These are phyloP conservation scores for Roridomyces roridus DNA, from an alignment of 768 basidiomycete genomes.

Conservation along the genomic window DNA sequence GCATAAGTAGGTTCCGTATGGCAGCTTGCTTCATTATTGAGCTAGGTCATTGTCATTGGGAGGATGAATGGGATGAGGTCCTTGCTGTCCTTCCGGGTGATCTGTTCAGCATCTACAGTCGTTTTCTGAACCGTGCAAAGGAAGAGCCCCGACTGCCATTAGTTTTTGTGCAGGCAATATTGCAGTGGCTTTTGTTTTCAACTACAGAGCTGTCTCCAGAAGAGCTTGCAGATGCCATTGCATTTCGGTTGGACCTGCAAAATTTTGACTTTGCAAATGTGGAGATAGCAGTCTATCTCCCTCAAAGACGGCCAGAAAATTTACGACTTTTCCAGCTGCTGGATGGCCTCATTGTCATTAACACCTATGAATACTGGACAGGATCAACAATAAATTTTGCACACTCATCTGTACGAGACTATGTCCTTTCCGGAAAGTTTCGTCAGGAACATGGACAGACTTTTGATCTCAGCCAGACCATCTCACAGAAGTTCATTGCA, in stretches of 20 bases:
- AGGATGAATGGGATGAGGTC: no score
- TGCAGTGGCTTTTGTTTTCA: no score
- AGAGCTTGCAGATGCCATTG: no score
- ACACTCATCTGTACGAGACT: no score
- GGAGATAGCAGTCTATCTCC: background rate
- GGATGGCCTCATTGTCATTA: background rate
- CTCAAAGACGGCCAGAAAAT: background rate
- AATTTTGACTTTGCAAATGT: no score
- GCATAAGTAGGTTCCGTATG: background rate
- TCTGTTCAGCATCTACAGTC: background rate
- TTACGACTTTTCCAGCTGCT: background rate
- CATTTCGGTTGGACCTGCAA: no score
- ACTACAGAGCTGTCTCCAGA: no score
- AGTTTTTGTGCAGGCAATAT: background rate
- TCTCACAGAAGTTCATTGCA: background rate
- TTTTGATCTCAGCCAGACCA: background rate
- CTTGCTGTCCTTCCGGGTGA: no score
- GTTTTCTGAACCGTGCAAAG: background rate
- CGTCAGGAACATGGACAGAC: background rate
- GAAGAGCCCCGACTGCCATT: no score
- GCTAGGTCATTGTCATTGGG: no score
- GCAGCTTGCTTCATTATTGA: background rate
- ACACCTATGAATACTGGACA: background rate
- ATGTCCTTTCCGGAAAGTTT: background rate
- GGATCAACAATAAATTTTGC: background rate